Conservation (phyloP, 73 alveolate genomes). For the Strombidium stylifer region DNA sequence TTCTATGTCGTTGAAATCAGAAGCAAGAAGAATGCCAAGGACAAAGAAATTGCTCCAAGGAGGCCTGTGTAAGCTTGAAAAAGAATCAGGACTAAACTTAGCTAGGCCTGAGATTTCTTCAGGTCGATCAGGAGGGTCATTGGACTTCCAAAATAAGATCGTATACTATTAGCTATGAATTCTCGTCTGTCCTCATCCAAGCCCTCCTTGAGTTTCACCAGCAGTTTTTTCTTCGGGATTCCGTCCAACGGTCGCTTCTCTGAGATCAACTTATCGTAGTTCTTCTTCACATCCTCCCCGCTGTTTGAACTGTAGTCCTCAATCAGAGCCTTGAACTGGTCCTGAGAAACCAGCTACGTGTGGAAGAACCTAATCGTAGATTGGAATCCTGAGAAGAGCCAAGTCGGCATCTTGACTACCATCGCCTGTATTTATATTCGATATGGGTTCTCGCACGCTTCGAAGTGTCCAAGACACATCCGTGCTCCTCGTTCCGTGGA, state of each 20-base stretch:
- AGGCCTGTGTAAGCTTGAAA: constrained; percentile 64
- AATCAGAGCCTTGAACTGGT: too few relatives aligned
- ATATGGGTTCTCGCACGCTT: too few relatives aligned
- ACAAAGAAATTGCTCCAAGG: constrained; percentile 79
- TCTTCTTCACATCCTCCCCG: too few relatives aligned
- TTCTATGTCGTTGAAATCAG: constrained; percentile 74
- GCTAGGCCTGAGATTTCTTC: constrained; percentile 52
- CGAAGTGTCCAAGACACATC: too few relatives aligned
- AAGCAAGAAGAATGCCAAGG: constrained; percentile 85
- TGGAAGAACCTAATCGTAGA: too few relatives aligned
- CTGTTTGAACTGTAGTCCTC: too few relatives aligned
- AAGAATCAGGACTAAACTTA: constrained; percentile 53
- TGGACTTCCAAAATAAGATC: constrained; percentile 66
- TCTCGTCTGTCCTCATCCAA: constrained; percentile 49
- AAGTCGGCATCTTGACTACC: too few relatives aligned
- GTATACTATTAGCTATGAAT: constrained; percentile 63
- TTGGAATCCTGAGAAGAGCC: too few relatives aligned
- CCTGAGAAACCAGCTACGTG: too few relatives aligned
- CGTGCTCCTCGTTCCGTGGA: too few relatives aligned
- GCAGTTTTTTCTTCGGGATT: constrained; percentile 36
- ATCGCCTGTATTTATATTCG: too few relatives aligned
- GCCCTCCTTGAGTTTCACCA: constrained; percentile 23
- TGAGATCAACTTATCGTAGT: constrained; percentile 33
- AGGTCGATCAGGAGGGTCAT: constrained; percentile 54
- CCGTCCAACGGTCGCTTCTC: constrained; percentile 6